Evolutionary conservation across 2,329 filamentous ascomycete genomes (phyloP), one percentile per base, ranked within the genome.

Genomic region (Chaetomium olivaceum): DNA sequence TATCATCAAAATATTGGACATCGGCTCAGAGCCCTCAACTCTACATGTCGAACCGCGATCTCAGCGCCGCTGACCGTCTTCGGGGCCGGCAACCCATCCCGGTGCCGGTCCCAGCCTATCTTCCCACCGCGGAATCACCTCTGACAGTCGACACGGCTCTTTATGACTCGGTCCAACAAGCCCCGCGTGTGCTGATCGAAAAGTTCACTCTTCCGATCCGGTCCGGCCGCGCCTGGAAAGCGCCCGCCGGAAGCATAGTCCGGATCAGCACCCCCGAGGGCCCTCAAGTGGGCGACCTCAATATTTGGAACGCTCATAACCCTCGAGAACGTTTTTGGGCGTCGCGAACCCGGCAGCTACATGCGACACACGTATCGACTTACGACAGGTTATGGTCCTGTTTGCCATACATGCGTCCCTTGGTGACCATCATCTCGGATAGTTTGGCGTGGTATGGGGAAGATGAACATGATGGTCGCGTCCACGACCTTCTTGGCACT

Each of bases 291-390:
- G 90, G 91, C 62, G 92, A 95, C 72, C 79, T 95, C 21, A 96
- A 96, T 76, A 84, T 95, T 71, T 96, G 91, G 90, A 91, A 90
- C 71, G 81, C 83, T 5, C 79, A 88, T 68, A 93, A 95, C 76
- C 89, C 91, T 0, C 85, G 91, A 16, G 92, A 96, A 75, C 83
- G 87, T 51, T 92, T 96, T 80, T 96, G 91, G 92, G 91, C 92
- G 1, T 82, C 87, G 0, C 85, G 92, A 46, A 95, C 91, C 14
- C 84, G 89, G 65, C 91, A 96, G 75, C 83, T 96, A 21, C 90
- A 96, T 71, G 85, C 88, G 16, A 88, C 88, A 2, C 92, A 96
- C 75, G 85, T 96, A 52, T 84, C 82, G 0, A 86, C 87, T 0
- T 83, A 87, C 59, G 91, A 95, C 77, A 83, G 91, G 1, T 80